Evolutionary conservation across 306 rosid genomes (phyloP).

Genomic region (Cercis canadensis): DNA sequence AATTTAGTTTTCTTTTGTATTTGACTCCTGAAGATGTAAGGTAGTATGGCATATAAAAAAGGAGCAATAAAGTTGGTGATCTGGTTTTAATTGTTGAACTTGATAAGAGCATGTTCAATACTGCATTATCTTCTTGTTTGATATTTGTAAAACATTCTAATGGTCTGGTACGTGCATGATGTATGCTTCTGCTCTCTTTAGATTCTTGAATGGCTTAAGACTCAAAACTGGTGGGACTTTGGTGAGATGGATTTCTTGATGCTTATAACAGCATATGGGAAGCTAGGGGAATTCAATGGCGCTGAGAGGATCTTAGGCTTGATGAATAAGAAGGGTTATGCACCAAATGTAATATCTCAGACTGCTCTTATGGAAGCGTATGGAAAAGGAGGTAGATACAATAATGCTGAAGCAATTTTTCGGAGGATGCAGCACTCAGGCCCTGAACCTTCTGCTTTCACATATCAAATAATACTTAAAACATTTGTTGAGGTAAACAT

Average conservation of each 20-base stretch:
- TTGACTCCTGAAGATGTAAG: not conserved
- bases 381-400: constrained; percentile 78
- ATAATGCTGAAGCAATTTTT: constrained; percentile 91
- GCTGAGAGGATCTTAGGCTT: constrained; percentile 73
- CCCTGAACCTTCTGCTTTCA: constrained; percentile 91
- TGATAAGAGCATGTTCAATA: not conserved
- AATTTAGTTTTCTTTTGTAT: not conserved
- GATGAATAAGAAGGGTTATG: constrained; percentile 76
- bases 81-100: constrained; percentile 5
- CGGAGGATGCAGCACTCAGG: constrained; percentile 86
- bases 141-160: constrained; percentile 19
- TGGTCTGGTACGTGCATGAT: constrained; percentile 11
- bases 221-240: constrained; percentile 90
- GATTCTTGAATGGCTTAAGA: constrained; percentile 92
- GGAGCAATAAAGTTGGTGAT: not conserved
- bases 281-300: constrained; percentile 76
- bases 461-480: constrained; percentile 88
- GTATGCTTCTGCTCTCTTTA: constrained; percentile 42
- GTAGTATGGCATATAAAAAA: not conserved
- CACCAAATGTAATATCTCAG: constrained; percentile 77
- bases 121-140: constrained; percentile 9
- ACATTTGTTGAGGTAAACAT: constrained; percentile 73
- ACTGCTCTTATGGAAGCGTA: constrained; percentile 99
- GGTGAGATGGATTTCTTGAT: constrained; percentile 85
- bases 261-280: constrained; percentile 97